Conservation (phyloP, 2,329 filamentous ascomycete species). For the Cercospora beticola region DNA sequence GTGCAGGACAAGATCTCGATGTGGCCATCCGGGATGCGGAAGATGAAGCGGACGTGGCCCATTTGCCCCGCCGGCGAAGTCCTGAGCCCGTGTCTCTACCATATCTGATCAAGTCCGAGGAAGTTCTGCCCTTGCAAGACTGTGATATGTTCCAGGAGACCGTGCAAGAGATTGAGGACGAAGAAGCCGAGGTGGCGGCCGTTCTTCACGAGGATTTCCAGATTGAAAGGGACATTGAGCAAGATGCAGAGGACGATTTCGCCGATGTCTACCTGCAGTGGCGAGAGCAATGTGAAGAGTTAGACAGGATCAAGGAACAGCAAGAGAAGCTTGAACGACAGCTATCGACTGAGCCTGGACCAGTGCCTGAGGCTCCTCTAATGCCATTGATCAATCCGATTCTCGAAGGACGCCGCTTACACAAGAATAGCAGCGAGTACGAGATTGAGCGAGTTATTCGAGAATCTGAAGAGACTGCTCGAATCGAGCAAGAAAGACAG, state of each 20-base stretch:
- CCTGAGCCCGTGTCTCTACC: constrained; percentile 47
- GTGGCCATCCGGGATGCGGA: constrained; percentile 31
- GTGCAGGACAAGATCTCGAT: constrained; percentile 31
- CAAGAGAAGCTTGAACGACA: constrained; percentile 40
- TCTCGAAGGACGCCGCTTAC: constrained; percentile 53
- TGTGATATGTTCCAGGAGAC: constrained; percentile 41
- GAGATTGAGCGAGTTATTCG: constrained; percentile 71
- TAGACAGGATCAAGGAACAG: constrained; percentile 45
- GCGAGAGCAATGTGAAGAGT: constrained; percentile 42
- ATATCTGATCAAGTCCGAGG: constrained; percentile 43
- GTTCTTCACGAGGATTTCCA: constrained; percentile 29
- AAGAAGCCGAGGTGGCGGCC: constrained; percentile 40
- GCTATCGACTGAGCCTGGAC: constrained; percentile 36
- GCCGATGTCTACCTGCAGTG: constrained; percentile 43
- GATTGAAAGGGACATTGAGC: constrained; percentile 36
- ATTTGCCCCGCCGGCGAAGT: constrained; percentile 33
- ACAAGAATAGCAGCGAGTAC: constrained; percentile 67
- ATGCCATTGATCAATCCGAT: constrained; percentile 41
- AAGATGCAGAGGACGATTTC: constrained; percentile 36
- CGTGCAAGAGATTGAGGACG: constrained; percentile 36
- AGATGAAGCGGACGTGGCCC: constrained; percentile 15
- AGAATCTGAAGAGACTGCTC: constrained; percentile 70
- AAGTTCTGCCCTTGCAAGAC: constrained; percentile 42
- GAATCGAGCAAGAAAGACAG: constrained; percentile 61
- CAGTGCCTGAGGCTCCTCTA: constrained; percentile 48